A percentile compares a stretch with the other conserved stretches of the same genome.
Conservation (phyloP, 208 protist species). For the Strigomonas galati region DNA sequence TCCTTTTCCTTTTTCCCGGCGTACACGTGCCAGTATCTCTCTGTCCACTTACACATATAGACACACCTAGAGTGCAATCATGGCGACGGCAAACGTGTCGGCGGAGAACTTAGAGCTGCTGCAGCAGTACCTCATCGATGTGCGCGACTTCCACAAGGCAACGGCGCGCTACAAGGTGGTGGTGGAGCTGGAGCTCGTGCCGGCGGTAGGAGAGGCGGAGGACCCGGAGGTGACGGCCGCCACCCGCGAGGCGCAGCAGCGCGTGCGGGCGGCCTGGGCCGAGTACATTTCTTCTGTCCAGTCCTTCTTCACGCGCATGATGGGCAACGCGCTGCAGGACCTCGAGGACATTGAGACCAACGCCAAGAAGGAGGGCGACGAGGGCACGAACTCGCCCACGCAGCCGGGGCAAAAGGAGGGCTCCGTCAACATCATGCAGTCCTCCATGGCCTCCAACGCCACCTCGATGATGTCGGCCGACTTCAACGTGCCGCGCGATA, state of each 20-base stretch:
- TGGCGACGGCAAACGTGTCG: constrained; percentile 50
- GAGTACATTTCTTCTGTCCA: constrained; percentile 53
- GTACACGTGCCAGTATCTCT: background rate
- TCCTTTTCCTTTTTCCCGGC: background rate
- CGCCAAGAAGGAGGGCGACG: too few relatives aligned
- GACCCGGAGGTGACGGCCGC: constrained; percentile 32
- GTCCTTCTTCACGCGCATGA: constrained; percentile 33
- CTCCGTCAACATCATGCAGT: too few relatives aligned
- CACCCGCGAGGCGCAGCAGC: constrained; percentile 23
- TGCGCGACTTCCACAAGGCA: constrained; percentile 76
- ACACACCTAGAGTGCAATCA: constrained; percentile 9
- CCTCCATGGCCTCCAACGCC: too few relatives aligned
- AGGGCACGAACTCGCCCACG: too few relatives aligned
- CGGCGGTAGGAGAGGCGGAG: constrained; percentile 22
- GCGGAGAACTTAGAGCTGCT: constrained; percentile 52
- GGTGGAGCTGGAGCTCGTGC: constrained; percentile 32
- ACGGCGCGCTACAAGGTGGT: constrained; percentile 46
- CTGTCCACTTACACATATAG: constrained; percentile 8
- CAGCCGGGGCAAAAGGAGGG: too few relatives aligned
- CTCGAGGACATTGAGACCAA: constrained; percentile 18
- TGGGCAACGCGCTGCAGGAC: constrained; percentile 21
- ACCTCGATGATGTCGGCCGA: constrained; percentile 8
- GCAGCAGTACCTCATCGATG: constrained; percentile 64
- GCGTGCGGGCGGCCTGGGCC: constrained; percentile 43
- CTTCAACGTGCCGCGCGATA: background rate